A percentile compares a stretch with the other conserved stretches of the same genome.
Evolutionary conservation across 805 yeast genomes (phyloP).

Genomic region (Scheffersomyces stipitis): DNA sequence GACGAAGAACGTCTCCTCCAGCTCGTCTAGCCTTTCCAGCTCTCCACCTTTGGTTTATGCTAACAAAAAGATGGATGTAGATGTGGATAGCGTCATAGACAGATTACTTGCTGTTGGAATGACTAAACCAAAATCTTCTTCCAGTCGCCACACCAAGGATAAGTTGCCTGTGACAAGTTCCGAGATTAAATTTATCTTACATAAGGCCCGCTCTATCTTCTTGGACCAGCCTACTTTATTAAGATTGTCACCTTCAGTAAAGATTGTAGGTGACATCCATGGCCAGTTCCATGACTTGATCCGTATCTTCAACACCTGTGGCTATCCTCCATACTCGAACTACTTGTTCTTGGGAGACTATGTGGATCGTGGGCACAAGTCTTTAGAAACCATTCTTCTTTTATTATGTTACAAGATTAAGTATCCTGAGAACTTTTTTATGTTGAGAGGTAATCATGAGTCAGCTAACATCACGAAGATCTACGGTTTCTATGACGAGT

Average conservation of each 20-base stretch:
- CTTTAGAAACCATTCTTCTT: constrained; percentile 53
- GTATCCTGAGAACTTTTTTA: constrained; percentile 60
- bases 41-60: constrained; percentile 23
- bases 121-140: constrained; percentile 5
- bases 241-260: constrained; percentile 73
- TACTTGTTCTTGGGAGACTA: constrained; percentile 59
- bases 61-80: constrained; percentile 32
- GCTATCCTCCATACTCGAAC: constrained; percentile 58
- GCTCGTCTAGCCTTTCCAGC: constrained; percentile 16
- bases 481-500: constrained; percentile 62
- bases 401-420: constrained; percentile 54
- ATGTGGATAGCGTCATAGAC: constrained; percentile 64
- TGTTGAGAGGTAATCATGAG: constrained; percentile 62
- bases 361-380: constrained; percentile 59
- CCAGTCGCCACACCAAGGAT: constrained; percentile 32
- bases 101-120: constrained; percentile 54
- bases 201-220: constrained; percentile 58
- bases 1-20: constrained; percentile 10
- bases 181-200: constrained; percentile 59
- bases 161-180: constrained; percentile 50
- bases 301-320: constrained; percentile 57
- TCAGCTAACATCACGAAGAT: constrained; percentile 58
- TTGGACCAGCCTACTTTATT: constrained; percentile 64
- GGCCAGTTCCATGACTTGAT: constrained; percentile 60
- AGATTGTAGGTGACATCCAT: constrained; percentile 82